Conservation (phyloP, 73 alveolate species). For the Diophrys sp. region DNA sequence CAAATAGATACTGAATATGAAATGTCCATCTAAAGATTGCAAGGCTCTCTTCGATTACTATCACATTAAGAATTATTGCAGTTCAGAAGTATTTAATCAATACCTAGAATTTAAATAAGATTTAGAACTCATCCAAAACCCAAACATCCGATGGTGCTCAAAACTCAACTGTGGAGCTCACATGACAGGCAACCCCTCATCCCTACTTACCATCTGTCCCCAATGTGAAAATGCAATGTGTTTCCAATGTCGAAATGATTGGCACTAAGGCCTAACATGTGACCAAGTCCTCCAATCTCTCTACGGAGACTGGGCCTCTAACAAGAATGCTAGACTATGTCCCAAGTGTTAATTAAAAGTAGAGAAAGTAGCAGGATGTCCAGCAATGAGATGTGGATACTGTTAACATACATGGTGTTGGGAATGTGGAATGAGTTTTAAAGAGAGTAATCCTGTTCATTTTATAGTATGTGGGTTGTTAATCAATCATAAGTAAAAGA, state of each 20-base stretch:
- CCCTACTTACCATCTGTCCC: not conserved
- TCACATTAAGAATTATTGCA: no score
- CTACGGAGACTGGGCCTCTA: slow-evolving; percentile 28
- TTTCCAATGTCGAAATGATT: not conserved
- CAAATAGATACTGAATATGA: not conserved
- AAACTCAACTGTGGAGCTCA: not conserved
- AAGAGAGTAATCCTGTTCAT: not conserved
- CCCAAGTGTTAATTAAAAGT: slow-evolving; percentile 76
- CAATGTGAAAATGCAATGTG: not conserved
- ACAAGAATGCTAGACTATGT: slow-evolving; percentile 63
- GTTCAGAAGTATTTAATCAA: not conserved
- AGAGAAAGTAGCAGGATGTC: slow-evolving; percentile 82
- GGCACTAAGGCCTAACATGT: slow-evolving; percentile 33
- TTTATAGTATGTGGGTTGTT: not conserved
- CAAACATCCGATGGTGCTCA: not conserved
- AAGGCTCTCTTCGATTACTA: not conserved
- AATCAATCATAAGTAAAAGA: not conserved
- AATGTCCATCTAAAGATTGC: not conserved
- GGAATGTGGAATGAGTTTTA: slow-evolving; percentile 61
- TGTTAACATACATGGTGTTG: slow-evolving; percentile 82
- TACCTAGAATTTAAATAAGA: not conserved
- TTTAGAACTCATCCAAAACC: not conserved
- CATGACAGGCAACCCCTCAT: not conserved
- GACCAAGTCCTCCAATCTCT: slow-evolving; percentile 10
- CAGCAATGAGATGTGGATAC: slow-evolving; percentile 79